Base-by-base conservation (phyloP, 495 filamentous ascomycete genomes). In the Bombardia bombarda region DNA sequence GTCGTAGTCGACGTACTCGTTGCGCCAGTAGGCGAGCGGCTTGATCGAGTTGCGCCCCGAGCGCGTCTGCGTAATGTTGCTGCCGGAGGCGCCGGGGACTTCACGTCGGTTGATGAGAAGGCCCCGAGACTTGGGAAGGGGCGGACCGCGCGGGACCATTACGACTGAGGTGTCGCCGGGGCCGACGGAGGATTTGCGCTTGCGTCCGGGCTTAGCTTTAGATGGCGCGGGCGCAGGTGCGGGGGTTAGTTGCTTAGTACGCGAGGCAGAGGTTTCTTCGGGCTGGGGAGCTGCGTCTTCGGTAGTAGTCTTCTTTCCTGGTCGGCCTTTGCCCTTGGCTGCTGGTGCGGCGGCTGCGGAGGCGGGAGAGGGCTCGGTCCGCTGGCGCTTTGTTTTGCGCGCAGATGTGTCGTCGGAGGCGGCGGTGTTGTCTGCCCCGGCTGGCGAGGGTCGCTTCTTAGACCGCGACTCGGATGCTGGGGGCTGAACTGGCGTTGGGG, bases 21-120 rank as follows among this genome's bases (percentile, higher is more conserved):
- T 86, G 40, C 78, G 79, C 92, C 92, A 97, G 57, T 71, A 90
- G 28, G 82, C 78, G n/a, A 96, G 61, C 6, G 92, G 92, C 46
- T 83, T 78, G 42, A 89, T 74, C 12, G 70, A 74, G 17, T 57
- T 67, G 14, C 73, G 66, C 9, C 74, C 74, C 5, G 72, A 77
- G 14, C 74, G 69, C 18, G 78, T 78, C 18, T 61, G 70, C 30
- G 49, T 54, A 56, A 66, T 55, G 38, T 62, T 68, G 22, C 32
- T 16, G 9, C 60, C 55, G 32, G 78, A 65, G 78, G 84, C 57
- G 46, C 52, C 51, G 5, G 56, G 49, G 0, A 72, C 78, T 52
- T 87, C 82, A 38, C 79, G 77, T 35, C 86, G 84, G 40, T 83
- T 67, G 41, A 87, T 82, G 42, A 84, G 75, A 3, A 90, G 68